Conservation (phyloP, 2,329 filamentous ascomycete species). For the Fusarium pseudoanthophilum region DNA sequence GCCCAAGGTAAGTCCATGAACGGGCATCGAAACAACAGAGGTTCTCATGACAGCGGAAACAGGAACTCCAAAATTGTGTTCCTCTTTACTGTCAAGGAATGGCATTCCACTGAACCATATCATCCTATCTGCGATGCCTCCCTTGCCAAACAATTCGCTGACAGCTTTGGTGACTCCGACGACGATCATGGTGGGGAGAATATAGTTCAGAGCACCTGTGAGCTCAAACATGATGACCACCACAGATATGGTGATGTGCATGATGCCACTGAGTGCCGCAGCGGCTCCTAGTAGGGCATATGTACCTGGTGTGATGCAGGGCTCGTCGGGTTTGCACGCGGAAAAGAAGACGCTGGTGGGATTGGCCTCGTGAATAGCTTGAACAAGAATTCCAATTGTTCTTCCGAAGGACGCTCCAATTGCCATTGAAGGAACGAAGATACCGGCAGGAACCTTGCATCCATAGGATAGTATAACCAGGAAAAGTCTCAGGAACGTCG, state of each 20-base stretch:
- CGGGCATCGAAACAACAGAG: slow-evolving; percentile 78
- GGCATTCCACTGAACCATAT: slow-evolving; percentile 99
- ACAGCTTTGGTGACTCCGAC: slow-evolving; percentile 97
- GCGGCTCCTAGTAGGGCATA: slow-evolving; percentile 96
- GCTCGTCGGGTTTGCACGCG: slow-evolving; percentile 87
- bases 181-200: slow-evolving; percentile 98
- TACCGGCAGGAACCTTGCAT: slow-evolving; percentile 96
- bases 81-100: slow-evolving; percentile 96
- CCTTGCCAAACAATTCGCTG: slow-evolving; percentile 90
- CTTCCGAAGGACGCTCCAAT: slow-evolving; percentile 94
- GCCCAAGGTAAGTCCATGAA: slow-evolving; percentile 77
- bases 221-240: slow-evolving; percentile 99
- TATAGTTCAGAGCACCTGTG: slow-evolving; percentile 96
- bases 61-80: slow-evolving; percentile 94
- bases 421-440: slow-evolving; percentile 98
- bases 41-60: slow-evolving; percentile 91
- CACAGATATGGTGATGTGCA: slow-evolving; percentile 97
- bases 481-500: slow-evolving; percentile 82
- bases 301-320: slow-evolving; percentile 96
- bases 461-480: slow-evolving; percentile 97
- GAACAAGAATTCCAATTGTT: slow-evolving; percentile 93
- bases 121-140: slow-evolving; percentile 96
- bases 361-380: slow-evolving; percentile 85
- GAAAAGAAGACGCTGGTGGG: slow-evolving; percentile 87
- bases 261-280: slow-evolving; percentile 92